Evolutionary conservation across 148 eudicot genomes (phyloP).

Genomic region (Rhododendron vialii): DNA sequence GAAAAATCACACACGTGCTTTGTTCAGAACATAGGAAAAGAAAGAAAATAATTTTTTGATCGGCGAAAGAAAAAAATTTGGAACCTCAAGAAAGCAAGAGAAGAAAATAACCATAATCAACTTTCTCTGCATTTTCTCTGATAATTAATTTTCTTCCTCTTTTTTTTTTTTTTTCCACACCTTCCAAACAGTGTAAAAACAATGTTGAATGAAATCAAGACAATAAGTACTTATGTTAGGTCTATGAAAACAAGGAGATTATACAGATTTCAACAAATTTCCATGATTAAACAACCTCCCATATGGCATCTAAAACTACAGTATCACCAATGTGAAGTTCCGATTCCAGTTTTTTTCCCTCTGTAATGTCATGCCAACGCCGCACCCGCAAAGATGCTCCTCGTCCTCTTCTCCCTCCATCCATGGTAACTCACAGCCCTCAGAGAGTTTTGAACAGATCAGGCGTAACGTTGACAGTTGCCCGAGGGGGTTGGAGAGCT

Average conservation of each 20-base stretch:
- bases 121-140: background rate
- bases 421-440: background rate
- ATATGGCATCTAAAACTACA: background rate
- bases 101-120: background rate
- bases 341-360: background rate
- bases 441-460: background rate
- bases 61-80: background rate
- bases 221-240: background rate
- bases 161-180: background rate
- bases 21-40: no score
- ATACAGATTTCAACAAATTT: background rate
- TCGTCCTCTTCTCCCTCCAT: background rate
- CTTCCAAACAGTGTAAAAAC: background rate
- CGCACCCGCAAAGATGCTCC: background rate
- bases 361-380: background rate
- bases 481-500: background rate
- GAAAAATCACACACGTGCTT: no score
- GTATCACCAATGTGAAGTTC: background rate
- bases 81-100: background rate
- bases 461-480: background rate
- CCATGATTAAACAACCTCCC: background rate
- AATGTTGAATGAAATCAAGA: background rate
- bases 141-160: background rate
- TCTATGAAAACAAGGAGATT: background rate
- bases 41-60: no score